phyloP scores from a whole-genome alignment of 2,329 filamentous ascomycete species.

The Atkinsonella texensis region DNA sequence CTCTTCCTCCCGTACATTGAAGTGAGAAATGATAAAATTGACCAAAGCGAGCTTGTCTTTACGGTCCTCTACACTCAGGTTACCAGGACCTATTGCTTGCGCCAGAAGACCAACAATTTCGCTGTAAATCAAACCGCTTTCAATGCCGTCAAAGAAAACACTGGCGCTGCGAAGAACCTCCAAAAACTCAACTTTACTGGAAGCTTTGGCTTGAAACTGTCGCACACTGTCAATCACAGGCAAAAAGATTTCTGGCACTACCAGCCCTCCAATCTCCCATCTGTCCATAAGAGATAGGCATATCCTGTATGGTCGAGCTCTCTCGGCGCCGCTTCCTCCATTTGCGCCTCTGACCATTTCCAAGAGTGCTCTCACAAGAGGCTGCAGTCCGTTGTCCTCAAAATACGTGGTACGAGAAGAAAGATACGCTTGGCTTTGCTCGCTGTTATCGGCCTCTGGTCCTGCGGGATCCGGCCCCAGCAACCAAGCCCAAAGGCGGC shows the following conservation, averaged over 20 bases:
- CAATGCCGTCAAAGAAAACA: conserved; percentile 94
- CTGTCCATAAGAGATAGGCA: conserved; percentile 95
- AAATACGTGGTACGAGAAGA: conserved; percentile 68
- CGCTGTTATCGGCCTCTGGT: conserved; percentile 34
- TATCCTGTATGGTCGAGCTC: conserved; percentile 77
- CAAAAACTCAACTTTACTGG: conserved; percentile 57
- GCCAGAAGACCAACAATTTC: conserved; percentile 61
- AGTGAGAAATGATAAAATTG: conserved; percentile 71
- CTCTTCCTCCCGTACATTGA: conserved; percentile 92
- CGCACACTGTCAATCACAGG: conserved; percentile 73
- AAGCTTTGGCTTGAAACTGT: conserved; percentile 54
- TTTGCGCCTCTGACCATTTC: conserved; percentile 51
- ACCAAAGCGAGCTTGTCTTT: conserved; percentile 59
- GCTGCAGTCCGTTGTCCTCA: conserved; percentile 61
- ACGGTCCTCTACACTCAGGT: conserved; percentile 32
- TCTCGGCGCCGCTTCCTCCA: conserved; percentile 38
- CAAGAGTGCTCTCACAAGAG: conserved; percentile 63
- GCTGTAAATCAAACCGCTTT: conserved; percentile 85
- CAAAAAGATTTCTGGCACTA: conserved; percentile 81
- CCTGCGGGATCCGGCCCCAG: conserved; percentile 59
- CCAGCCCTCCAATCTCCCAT: conserved; percentile 88
- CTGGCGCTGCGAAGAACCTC: conserved; percentile 89
- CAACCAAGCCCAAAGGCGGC: conserved; percentile 92
- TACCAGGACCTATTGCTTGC: conserved; percentile 41
- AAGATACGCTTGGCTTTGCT: conserved; percentile 32